phyloP scores from a whole-genome alignment of 169 alveolate genomes.

The Theileria annulata region DNA sequence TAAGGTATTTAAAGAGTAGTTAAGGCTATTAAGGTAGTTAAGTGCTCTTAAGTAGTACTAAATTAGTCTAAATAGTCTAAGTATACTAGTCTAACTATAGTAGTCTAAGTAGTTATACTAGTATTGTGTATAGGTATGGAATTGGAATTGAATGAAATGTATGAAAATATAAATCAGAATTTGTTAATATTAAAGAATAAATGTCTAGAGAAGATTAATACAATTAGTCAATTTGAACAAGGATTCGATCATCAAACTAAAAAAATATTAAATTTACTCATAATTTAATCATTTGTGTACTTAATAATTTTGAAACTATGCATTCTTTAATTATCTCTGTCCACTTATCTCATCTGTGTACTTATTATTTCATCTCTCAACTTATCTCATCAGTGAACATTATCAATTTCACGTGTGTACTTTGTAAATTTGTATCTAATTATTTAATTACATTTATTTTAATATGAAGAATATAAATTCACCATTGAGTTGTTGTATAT shows the following conservation, averaged over 20 bases:
- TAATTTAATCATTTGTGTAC: not conserved
- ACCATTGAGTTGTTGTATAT: slow-evolving; percentile 63
- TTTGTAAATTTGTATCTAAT: not conserved
- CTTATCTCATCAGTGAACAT: no score
- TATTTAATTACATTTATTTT: no score
- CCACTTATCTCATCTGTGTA: slow-evolving; percentile 2
- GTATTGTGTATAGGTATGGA: not conserved
- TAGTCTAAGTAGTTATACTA: no score
- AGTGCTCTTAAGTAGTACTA: no score
- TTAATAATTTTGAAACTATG: not conserved
- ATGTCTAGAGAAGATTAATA: not conserved
- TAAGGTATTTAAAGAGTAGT: no score
- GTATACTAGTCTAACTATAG: no score
- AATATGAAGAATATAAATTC: not conserved
- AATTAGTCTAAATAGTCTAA: no score
- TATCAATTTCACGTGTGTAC: not conserved
- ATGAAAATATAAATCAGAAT: slow-evolving; percentile 4
- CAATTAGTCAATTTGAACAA: not conserved
- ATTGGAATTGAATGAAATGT: slow-evolving; percentile 13
- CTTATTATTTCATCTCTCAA: no score
- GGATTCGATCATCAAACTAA: not conserved
- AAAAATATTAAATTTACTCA: not conserved
- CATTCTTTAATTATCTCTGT: no score
- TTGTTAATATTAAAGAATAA: not conserved
- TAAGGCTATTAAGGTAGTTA: no score